Evolutionary conservation across 1,284 basidiomycete species (phyloP).

Genomic region (Pterula multifida): DNA sequence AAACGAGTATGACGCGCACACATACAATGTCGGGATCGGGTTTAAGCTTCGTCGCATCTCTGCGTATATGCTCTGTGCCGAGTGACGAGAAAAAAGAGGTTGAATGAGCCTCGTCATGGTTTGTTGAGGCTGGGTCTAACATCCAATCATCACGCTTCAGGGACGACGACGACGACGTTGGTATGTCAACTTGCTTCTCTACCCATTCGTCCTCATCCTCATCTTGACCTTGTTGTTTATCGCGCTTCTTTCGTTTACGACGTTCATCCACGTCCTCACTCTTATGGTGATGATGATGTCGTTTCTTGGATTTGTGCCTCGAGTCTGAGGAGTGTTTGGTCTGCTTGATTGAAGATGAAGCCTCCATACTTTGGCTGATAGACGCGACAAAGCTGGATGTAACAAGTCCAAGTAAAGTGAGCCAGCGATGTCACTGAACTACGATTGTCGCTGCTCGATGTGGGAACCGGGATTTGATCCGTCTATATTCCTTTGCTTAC

Average conservation of each 20-base stretch:
- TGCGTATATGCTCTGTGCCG: constrained; percentile 59
- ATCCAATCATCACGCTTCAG: constrained; percentile 84
- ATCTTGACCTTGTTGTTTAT: not conserved
- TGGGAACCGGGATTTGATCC: too few species aligned
- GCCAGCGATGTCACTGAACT: too few species aligned
- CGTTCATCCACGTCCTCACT: not conserved
- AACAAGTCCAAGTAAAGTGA: too few species aligned
- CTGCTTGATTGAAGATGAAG: not conserved
- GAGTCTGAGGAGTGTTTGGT: not conserved
- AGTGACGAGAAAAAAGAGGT: constrained; percentile 82
- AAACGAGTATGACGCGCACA: too few species aligned
- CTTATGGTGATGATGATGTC: not conserved
- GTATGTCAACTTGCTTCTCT: not conserved
- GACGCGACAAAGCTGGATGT: too few species aligned
- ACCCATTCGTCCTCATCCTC: not conserved
- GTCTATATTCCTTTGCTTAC: too few species aligned
- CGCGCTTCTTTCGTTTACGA: not conserved
- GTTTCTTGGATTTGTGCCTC: not conserved
- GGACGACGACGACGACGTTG: constrained; percentile 18
- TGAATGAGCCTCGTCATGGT: constrained; percentile 37
- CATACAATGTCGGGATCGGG: constrained; percentile 64
- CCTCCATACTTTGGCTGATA: too few species aligned
- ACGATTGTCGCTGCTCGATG: too few species aligned
- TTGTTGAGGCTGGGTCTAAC: constrained; percentile 28
- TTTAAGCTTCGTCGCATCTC: constrained; percentile 49